These are phyloP conservation scores for Seminavis robusta DNA, from an alignment of 108 stramenopile genomes.

Conservation along the genomic window DNA sequence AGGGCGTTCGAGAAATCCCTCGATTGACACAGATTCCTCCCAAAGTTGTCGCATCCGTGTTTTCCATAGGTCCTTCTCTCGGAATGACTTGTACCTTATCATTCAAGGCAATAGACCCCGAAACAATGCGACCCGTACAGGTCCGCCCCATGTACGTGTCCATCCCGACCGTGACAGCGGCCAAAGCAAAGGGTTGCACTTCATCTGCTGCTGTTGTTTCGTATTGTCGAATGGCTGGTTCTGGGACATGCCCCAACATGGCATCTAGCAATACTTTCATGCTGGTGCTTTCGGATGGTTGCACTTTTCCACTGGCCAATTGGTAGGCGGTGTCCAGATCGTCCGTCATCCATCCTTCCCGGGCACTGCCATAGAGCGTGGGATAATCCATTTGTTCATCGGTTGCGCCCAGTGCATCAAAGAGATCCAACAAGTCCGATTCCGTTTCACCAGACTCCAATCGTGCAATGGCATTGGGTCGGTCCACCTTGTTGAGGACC, in stretches of 20 bases:
- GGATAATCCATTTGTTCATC: constrained; percentile 93
- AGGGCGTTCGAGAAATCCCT: constrained; percentile 64
- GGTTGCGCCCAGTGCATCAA: constrained; percentile 78
- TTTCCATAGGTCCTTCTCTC: constrained; percentile 8
- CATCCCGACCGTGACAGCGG: constrained; percentile 84
- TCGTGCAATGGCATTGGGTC: constrained; percentile 67
- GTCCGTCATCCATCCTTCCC: constrained; percentile 88
- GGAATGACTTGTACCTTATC: constrained; percentile 53
- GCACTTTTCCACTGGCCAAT: constrained; percentile 9
- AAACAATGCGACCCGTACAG: constrained; percentile 76
- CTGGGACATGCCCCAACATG: constrained; percentile 71
- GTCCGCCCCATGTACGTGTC: constrained; percentile 84
- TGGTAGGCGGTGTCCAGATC: constrained; percentile 51
- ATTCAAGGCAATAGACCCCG: constrained; percentile 43
- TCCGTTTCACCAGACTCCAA: constrained; percentile 89
- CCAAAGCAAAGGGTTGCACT: constrained; percentile 45
- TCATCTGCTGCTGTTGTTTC: constrained; percentile 16
- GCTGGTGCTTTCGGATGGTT: constrained; percentile 11
- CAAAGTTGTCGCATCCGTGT: constrained; percentile 20
- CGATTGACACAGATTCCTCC: constrained; percentile 76
- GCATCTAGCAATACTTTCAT: constrained; percentile 87
- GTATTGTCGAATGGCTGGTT: constrained; percentile 60
- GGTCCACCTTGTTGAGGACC: constrained; percentile 97
- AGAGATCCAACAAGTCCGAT: constrained; percentile 82
- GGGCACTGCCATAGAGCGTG: constrained; percentile 89